phyloP scores from a whole-genome alignment of 1,139 yeast genomes.

The Sugiyamaella castrensis region DNA sequence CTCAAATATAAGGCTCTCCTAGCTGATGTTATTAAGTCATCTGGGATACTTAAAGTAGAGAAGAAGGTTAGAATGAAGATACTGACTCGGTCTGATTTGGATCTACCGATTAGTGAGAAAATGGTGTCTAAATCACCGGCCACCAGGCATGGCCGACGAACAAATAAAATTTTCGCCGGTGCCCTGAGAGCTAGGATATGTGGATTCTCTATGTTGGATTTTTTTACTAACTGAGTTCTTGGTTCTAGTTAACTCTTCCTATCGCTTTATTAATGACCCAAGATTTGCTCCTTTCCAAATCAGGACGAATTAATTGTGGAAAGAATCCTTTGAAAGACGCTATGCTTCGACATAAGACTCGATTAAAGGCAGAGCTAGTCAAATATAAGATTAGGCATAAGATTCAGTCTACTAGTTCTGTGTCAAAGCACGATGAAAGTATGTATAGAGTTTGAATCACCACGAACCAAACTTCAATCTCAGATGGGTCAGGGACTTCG shows the following conservation, averaged over 20 bases:
- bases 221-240: slow-evolving; percentile 21
- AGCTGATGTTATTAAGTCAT: slow-evolving; percentile 56
- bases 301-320: slow-evolving; percentile 85
- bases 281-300: slow-evolving; percentile 71
- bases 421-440: slow-evolving; percentile 46
- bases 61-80: slow-evolving; percentile 39
- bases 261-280: slow-evolving; percentile 68
- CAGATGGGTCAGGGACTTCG: no score
- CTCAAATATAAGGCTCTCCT: slow-evolving; percentile 65
- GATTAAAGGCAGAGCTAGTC: slow-evolving; percentile 77
- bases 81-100: no score
- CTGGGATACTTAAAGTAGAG: slow-evolving; percentile 55
- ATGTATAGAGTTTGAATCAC: slow-evolving; percentile 18
- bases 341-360: slow-evolving; percentile 68
- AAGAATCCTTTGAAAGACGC: slow-evolving; percentile 85
- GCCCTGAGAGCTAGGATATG: no score
- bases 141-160: no score
- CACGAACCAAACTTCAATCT: no score
- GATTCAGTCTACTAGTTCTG: slow-evolving; percentile 46
- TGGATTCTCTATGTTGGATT: neutral
- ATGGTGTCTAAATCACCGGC: no score
- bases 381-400: slow-evolving; percentile 70
- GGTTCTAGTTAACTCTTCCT: slow-evolving; percentile 41
- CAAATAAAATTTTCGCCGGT: no score
- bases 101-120: no score